phyloP scores from a whole-genome alignment of 345 rosid species.

The Eucalyptus melliodora region DNA sequence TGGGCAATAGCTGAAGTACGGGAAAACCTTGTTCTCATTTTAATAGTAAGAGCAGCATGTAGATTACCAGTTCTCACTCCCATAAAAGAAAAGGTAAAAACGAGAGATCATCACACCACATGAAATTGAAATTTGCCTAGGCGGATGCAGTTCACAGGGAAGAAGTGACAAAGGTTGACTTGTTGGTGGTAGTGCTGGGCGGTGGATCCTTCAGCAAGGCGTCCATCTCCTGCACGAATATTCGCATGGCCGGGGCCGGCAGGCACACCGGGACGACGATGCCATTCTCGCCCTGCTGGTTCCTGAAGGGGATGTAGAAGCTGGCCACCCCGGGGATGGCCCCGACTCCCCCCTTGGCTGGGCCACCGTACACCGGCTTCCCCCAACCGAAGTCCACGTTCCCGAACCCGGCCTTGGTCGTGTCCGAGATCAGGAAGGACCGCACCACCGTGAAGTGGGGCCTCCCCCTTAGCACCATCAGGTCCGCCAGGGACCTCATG shows the following conservation, averaged over 20 bases:
- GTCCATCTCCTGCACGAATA: constrained; percentile 25
- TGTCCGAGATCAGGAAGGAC: constrained; percentile 20
- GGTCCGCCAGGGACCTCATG: constrained; percentile 32
- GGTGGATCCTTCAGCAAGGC: constrained; percentile 1
- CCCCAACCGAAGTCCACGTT: constrained; percentile 47
- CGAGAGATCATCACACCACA: neutral
- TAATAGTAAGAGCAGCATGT: neutral
- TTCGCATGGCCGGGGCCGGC: constrained; percentile 29
- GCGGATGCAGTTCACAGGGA: neutral
- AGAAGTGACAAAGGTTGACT: neutral
- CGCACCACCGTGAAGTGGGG: constrained; percentile 18
- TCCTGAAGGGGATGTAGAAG: constrained; percentile 8
- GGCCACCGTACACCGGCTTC: constrained; percentile 33
- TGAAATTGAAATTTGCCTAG: neutral
- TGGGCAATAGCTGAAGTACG: neutral
- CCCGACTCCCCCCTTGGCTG: constrained; percentile 23
- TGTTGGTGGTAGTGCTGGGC: neutral
- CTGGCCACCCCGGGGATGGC: constrained; percentile 26
- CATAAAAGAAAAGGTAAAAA: neutral
- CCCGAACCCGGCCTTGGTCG: constrained; percentile 18
- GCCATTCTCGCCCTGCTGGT: constrained; percentile 23
- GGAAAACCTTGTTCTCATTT: neutral
- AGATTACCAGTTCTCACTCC: neutral
- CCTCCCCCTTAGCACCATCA: constrained; percentile 31
- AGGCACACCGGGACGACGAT: constrained; percentile 30